Percentiles rank a stretch among this genome's conserved stretches.
Conservation (phyloP, 257 asterid genomes). For the Ilex aquifolium region DNA sequence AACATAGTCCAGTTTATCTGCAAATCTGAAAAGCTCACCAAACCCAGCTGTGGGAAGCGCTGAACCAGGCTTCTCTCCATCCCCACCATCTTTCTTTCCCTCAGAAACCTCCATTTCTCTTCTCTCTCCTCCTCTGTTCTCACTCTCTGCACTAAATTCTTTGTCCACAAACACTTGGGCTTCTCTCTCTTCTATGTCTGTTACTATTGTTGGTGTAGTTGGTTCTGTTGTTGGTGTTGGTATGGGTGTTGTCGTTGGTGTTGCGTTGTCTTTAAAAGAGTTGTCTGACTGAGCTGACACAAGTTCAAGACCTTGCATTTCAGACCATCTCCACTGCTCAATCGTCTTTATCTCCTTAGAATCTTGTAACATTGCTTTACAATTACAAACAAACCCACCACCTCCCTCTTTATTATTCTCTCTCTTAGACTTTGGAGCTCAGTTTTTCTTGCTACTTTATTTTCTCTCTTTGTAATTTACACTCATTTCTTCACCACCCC, state of each 20-base stretch:
- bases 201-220: conserved; percentile 1
- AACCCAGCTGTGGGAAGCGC: conserved; percentile 49
- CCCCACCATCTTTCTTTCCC: conserved; percentile 21
- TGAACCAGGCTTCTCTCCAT: conserved; percentile 42
- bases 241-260: conserved; percentile 4
- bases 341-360: conserved; percentile 49
- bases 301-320: conserved; percentile 73
- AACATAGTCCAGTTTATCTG: conserved; percentile 72
- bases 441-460: neutral
- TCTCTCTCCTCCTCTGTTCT: conserved; percentile 3
- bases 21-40: conserved; percentile 78
- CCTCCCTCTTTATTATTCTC: conserved; percentile 10
- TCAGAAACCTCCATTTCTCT: conserved; percentile 38
- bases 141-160: neutral
- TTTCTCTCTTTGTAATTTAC: conserved; percentile 7
- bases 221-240: conserved; percentile 9
- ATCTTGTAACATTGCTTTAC: conserved; percentile 54
- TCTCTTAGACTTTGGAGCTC: neutral
- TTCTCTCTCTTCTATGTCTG: neutral
- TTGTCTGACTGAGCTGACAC: conserved; percentile 38
- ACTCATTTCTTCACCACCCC: neutral
- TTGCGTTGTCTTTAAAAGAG: conserved; percentile 37
- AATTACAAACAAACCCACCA: conserved; percentile 15
- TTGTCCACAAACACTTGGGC: conserved; percentile 7
- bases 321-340: conserved; percentile 87